phyloP scores from a whole-genome alignment of 225 moss, liverwort and hornwort genomes.

The Polytrichum formosum region DNA sequence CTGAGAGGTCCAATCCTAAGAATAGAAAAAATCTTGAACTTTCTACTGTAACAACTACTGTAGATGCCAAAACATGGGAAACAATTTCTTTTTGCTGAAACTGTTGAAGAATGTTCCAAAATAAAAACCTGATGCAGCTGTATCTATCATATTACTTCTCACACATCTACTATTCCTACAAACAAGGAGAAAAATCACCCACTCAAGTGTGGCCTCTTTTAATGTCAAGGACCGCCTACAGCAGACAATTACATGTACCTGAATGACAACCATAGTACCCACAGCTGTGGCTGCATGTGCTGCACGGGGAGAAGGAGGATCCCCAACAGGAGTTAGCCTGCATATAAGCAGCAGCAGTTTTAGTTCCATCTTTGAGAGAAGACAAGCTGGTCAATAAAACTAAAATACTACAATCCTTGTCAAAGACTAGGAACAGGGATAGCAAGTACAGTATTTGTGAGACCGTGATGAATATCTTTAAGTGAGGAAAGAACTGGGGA shows the following conservation, averaged over 20 bases:
- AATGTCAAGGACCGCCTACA: background rate
- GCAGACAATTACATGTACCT: constrained; percentile 29
- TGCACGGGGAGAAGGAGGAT: constrained; percentile 84
- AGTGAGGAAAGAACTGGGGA: too few relatives aligned
- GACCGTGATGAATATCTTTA: background rate
- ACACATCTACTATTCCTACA: background rate
- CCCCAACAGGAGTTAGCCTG: constrained; percentile 76
- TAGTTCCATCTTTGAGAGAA: background rate
- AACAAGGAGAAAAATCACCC: background rate
- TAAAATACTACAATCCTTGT: background rate
- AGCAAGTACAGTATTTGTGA: background rate
- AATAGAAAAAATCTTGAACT: too few relatives aligned
- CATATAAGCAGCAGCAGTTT: constrained; percentile 1
- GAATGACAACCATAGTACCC: constrained; percentile 86
- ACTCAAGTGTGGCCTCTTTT: background rate
- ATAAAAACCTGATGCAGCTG: too few relatives aligned
- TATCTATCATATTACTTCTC: too few relatives aligned
- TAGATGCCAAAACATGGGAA: too few relatives aligned
- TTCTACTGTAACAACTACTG: too few relatives aligned
- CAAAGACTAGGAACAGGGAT: background rate
- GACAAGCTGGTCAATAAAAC: background rate
- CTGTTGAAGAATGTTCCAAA: too few relatives aligned
- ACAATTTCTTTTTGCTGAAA: too few relatives aligned
- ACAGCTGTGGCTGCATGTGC: constrained; percentile 90
- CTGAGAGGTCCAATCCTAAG: too few relatives aligned